Evolutionary conservation across 257 asterid genomes (phyloP), one percentile per base, ranked within the genome.

Genomic region (Fraxinus quadrangulata): DNA sequence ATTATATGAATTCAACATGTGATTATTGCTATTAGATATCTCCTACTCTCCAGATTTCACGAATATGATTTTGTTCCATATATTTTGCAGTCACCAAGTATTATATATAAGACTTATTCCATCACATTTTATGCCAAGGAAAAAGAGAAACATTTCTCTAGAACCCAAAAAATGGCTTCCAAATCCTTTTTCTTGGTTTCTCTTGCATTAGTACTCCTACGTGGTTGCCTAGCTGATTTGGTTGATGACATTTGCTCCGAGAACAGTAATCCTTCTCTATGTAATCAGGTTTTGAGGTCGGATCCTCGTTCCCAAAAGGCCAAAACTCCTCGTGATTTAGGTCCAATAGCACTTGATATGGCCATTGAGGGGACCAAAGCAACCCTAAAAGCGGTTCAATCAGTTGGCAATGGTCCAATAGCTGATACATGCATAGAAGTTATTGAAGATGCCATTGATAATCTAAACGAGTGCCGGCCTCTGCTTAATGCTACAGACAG

Each of bases 381-480:
- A 40, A 37, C 82, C 4, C 6, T 51, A 30, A 2, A 3, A 0
- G 70, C 54, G 2, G 84, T 82, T 0, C 79, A 70, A 16, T 9
- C 79, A 0, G 33, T 69, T 0, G 0, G 13, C 6, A 72, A 24
- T 0, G 75, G 80, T 40, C 66, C 0, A 1, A 19, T 19, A 33
- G 76, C 56, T 1, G 47, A 40, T 0, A 37, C 86, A 3, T 91
- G 96, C 76, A 9, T 78, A 19, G 83, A 81, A 77, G 59, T 26
- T 11, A 84, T 49, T 39, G n/a, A 36, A 0, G 69, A 84, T 0
- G 75, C 88, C 0, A 21, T 63, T 1, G 67, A 24, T 6, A n/a
- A 1, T 6, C 73, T 91, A 6, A 30, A 23, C 1, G 49, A 76
- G 0, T 80, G 83, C 19, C 34, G 49, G 78, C 0, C 0, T 0